Base-by-base conservation (phyloP, 1,139 yeast genomes). In the Debaryomyces subglobosus region DNA sequence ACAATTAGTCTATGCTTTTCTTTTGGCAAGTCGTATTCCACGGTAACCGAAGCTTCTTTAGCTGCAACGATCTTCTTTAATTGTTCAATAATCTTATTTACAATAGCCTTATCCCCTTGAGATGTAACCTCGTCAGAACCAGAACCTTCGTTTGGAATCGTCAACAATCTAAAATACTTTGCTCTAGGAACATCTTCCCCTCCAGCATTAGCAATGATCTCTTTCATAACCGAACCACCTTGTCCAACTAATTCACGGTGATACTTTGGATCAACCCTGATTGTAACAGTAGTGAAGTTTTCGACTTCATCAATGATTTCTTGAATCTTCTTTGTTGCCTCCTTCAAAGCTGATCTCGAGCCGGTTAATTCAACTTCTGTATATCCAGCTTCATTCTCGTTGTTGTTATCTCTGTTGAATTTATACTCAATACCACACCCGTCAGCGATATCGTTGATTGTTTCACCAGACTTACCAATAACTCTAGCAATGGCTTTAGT, bases 381-480 rank as follows among this genome's bases (percentile, higher is more conserved):
- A 49, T 51, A 69, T 52, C 68, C 82, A 63, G 50, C 49, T 45
- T 71, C 65, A 54, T 75, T 74, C 58, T 79, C 76, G 32, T 67
- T 67, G 30, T 65, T 70, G 30, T 66, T 69, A 51, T 79, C 80
- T 58, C 82, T 79, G 55, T 75, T 67, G 62, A 87, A 83, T 55
- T 81, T 81, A 67, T 89, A 82, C 56, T 87, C 87, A 46, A 91
- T 84, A 52, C 94, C 96, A 48, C 86, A 78, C 44, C 85, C 89
- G 55, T 86, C 95, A 57, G 90, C 83, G 51, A 95, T 85, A 62
- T 88, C 91, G 53, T 85, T 89, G 60, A 95, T 88, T 50, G 79
- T 82, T 56, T 88, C 95, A 65, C 98, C 98, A 51, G 79, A 77
- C 62, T 87, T 89, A 62, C 99, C 99, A 64, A 95, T 91, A 49